A percentile compares a stretch with the other conserved stretches of the same genome.
Evolutionary conservation across 2,329 filamentous ascomycete species (phyloP).

Genomic region (Didymella keratinophila): DNA sequence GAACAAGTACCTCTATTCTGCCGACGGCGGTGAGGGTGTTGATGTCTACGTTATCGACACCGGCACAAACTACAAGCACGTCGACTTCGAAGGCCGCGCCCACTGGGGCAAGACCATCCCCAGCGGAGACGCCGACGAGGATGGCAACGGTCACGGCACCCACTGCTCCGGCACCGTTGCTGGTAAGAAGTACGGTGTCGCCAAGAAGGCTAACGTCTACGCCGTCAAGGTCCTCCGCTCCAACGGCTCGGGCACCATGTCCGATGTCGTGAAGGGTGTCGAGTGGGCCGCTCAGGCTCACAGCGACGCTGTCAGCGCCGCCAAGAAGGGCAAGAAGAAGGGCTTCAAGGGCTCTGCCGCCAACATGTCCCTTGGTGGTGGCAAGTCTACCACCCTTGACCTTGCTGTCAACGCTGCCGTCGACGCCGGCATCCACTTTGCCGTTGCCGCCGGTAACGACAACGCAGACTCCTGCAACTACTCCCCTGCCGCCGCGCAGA

Average conservation of each 20-base stretch:
- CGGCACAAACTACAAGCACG: slow-evolving; percentile 90
- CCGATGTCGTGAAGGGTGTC: slow-evolving; percentile 97
- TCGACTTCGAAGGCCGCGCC: slow-evolving; percentile 96
- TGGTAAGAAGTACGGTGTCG: slow-evolving; percentile 98
- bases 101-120: slow-evolving; percentile 98
- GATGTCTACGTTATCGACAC: slow-evolving; percentile 99
- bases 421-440: slow-evolving; percentile 91
- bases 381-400: slow-evolving; percentile 92
- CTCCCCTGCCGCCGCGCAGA: slow-evolving; percentile 90
- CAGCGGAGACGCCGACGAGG: slow-evolving; percentile 78
- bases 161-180: slow-evolving; percentile 99
- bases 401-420: slow-evolving; percentile 94
- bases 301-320: slow-evolving; percentile 74
- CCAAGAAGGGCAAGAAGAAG: slow-evolving; percentile 90
- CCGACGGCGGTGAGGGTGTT: slow-evolving; percentile 92
- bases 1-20: slow-evolving; percentile 96
- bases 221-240: slow-evolving; percentile 98
- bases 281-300: slow-evolving; percentile 90
- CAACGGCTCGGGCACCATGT: slow-evolving; percentile 98
- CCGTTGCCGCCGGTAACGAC: slow-evolving; percentile 97
- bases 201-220: slow-evolving; percentile 97
- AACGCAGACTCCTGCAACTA: slow-evolving; percentile 99
- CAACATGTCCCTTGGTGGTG: slow-evolving; percentile 99
- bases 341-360: slow-evolving; percentile 98
- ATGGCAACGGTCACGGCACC: slow-evolving; percentile 98